Evolutionary conservation across 768 basidiomycete species (phyloP).

Genomic region (Termitomyces sp.): DNA sequence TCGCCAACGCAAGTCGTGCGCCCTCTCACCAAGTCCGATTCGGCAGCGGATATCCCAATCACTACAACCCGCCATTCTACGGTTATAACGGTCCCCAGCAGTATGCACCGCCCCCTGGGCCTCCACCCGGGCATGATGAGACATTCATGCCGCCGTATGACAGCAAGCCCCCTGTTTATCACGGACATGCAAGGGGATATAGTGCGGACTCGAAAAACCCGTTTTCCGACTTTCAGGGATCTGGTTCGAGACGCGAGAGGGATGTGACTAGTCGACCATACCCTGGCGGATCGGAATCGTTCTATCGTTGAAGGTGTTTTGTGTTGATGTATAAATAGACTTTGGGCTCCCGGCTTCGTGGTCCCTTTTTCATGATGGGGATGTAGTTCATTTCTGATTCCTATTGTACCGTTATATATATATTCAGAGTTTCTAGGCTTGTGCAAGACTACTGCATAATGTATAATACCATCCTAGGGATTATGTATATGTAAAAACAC

Average conservation of each 20-base stretch:
- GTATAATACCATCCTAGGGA: neutral
- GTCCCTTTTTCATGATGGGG: neutral
- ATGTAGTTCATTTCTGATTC: neutral
- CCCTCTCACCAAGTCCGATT: conserved; percentile 37
- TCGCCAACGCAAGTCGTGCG: conserved; percentile 47
- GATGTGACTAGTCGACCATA: conserved; percentile 40
- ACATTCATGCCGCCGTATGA: conserved; percentile 32
- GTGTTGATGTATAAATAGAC: neutral
- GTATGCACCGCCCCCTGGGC: conserved; percentile 51
- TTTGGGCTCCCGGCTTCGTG: neutral
- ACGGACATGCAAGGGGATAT: conserved; percentile 26
- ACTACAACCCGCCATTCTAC: conserved; percentile 54
- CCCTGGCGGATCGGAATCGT: conserved; percentile 31
- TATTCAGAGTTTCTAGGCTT: neutral
- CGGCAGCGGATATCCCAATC: conserved; percentile 35
- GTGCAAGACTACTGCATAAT: neutral
- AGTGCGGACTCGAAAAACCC: conserved; percentile 51
- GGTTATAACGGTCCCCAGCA: conserved; percentile 23
- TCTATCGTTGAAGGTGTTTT: conserved; percentile 15
- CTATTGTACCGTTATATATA: neutral
- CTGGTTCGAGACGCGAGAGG: conserved; percentile 29
- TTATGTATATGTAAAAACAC: neutral
- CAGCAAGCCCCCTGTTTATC: conserved; percentile 50
- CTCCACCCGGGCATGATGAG: conserved; percentile 37
- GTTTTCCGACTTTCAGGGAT: conserved; percentile 50